phyloP scores from a whole-genome alignment of 2,329 filamentous ascomycete genomes.

The Penicillium concentricum region DNA sequence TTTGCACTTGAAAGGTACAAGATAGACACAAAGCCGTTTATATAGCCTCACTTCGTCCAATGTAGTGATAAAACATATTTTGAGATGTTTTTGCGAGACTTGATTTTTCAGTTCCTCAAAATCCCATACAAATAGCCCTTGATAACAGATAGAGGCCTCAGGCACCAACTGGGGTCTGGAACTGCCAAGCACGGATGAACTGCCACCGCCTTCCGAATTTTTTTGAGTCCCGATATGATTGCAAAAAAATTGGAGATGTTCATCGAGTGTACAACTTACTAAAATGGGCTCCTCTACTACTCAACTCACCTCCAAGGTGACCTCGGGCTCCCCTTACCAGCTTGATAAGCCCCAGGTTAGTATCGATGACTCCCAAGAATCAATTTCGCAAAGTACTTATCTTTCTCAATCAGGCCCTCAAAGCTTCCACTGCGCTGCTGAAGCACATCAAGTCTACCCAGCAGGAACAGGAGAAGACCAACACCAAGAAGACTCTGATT shows the following conservation, averaged over 20 bases:
- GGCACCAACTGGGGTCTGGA: slow-evolving; percentile 13
- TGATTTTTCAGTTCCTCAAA: not conserved
- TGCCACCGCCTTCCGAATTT: slow-evolving; percentile 42
- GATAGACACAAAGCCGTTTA: not conserved
- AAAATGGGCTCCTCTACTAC: slow-evolving; percentile 44
- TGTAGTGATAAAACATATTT: not conserved
- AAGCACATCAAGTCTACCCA: slow-evolving; percentile 55
- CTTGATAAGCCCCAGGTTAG: slow-evolving; percentile 49
- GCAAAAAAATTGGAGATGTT: slow-evolving; percentile 28
- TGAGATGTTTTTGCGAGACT: not conserved
- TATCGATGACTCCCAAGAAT: not conserved
- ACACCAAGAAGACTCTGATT: slow-evolving; percentile 57
- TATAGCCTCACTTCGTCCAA: no score
- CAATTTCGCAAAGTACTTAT: slow-evolving; percentile 15
- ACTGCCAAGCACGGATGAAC: slow-evolving; percentile 32
- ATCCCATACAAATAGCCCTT: not conserved
- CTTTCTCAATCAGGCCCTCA: slow-evolving; percentile 48
- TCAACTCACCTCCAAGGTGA: slow-evolving; percentile 41
- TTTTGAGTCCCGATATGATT: slow-evolving; percentile 32
- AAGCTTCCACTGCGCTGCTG: slow-evolving; percentile 60
- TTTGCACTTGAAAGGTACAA: no score
- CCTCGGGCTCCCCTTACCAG: slow-evolving; percentile 48
- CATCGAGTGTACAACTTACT: slow-evolving; percentile 22
- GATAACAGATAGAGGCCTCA: slow-evolving; percentile 12
- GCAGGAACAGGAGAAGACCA: slow-evolving; percentile 48